Conservation (phyloP, 345 rosid species). For the Chamaenerion angustifolium region DNA sequence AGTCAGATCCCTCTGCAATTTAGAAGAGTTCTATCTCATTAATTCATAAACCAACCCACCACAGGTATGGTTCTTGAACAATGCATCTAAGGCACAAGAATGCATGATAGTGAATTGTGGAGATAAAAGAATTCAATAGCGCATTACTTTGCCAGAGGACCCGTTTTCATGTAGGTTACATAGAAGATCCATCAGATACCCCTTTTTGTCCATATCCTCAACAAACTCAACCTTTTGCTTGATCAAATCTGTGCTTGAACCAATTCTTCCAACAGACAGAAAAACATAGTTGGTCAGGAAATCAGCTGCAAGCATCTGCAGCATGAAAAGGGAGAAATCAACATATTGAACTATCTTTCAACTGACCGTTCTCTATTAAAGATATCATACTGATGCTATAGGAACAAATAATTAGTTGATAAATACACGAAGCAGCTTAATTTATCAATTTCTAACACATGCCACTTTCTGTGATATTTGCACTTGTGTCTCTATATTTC, state of each 20-base stretch:
- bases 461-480: not conserved
- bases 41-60: too few relatives aligned
- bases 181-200: conserved; percentile 23
- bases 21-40: not conserved
- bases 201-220: conserved; percentile 31
- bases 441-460: not conserved
- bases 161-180: conserved; percentile 9
- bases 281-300: conserved; percentile 38
- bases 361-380: too few relatives aligned
- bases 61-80: too few relatives aligned
- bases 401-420: not conserved
- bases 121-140: not conserved
- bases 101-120: not conserved
- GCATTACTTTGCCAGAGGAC: conserved; percentile 15
- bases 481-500: not conserved
- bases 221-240: conserved; percentile 32
- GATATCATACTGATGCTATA: too few relatives aligned
- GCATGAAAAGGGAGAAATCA: not conserved
- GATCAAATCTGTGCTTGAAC: conserved; percentile 37
- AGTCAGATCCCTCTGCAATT: conserved; percentile 29
- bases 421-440: not conserved
- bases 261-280: conserved; percentile 38
- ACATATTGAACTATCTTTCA: not conserved
- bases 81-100: not conserved
- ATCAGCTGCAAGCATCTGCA: conserved; percentile 46